Base-by-base conservation (phyloP, 495 filamentous ascomycete genomes). In the Penicillium simplicissimum region DNA sequence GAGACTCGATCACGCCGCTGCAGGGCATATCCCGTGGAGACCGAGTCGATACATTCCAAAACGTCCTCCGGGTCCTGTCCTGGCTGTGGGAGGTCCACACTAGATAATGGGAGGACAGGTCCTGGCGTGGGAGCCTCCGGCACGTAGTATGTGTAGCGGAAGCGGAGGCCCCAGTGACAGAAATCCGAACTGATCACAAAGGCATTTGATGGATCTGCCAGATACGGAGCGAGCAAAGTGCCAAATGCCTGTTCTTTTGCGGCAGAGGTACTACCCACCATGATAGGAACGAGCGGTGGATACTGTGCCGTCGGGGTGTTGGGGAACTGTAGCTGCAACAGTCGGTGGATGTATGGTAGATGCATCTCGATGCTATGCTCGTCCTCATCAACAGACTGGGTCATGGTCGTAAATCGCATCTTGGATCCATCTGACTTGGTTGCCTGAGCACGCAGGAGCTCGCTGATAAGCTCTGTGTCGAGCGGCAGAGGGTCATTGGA, bases 351-450 rank as follows among this genome's bases (percentile, higher is more conserved):
- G 69, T 95, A 98, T 2, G 95, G 95, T 0, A 97, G 81, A 65
- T 99, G 95, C 87, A 98, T 96, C 76, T 98, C 96, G 25, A 98
- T 86, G 55, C 91, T 96, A 75, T 99, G 95, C 73, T 99, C 95
- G 35, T 85, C 88, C 61, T 93, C 88, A 65, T 99, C 95, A 10
- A 85, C 78, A 4, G 80, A 73, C 31, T 69, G 71, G 1, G 85
- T 82, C 84, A 97, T 93, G n/a, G 81, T 84, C n/a, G 86, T 82
- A 71, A 97, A 96, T 52, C 54, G 63, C 33, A 74, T 48, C 8
- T 83, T 82, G 15, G 74, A 65, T 23, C 73, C 73, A 56, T 74
- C 65, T 42, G 67, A 49, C 52, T 62, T 75, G 43, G 51, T 64
- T 40, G 75, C 73, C 40, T 71, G 58, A 9, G 86, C 88, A 5